Evolutionary conservation across 306 rosid species (phyloP).

Genomic region (Prunus dulcis): DNA sequence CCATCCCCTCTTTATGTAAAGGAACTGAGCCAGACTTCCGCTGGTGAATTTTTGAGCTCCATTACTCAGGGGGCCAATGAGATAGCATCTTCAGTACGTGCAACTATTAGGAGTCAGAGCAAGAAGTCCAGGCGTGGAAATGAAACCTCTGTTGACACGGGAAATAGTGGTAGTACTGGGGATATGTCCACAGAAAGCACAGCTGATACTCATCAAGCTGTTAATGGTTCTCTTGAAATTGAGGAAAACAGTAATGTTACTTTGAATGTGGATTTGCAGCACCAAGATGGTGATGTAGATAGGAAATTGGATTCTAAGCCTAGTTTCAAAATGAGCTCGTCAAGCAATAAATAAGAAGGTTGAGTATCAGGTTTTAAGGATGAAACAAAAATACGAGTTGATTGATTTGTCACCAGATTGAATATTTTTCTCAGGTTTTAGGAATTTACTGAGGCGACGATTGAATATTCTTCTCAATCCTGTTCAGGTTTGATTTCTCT

Average conservation of each 20-base stretch:
- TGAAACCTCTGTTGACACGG: slow-evolving; percentile 53
- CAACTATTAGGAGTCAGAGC: slow-evolving; percentile 81
- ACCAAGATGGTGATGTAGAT: slow-evolving; percentile 58
- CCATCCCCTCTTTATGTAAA: slow-evolving; percentile 60
- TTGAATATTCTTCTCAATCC: slow-evolving; percentile 85
- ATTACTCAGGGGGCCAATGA: slow-evolving; percentile 98
- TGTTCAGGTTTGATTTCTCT: slow-evolving; percentile 68
- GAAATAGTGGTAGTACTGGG: slow-evolving; percentile 52
- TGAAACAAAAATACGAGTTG: slow-evolving; percentile 71
- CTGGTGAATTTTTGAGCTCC: slow-evolving; percentile 81
- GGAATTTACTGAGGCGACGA: slow-evolving; percentile 80
- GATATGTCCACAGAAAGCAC: slow-evolving; percentile 74
- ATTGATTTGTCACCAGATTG: slow-evolving; percentile 81
- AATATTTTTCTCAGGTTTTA: slow-evolving; percentile 81
- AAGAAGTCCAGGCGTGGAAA: slow-evolving; percentile 75
- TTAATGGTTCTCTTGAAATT: slow-evolving; percentile 55
- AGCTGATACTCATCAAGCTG: slow-evolving; percentile 47
- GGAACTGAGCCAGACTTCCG: slow-evolving; percentile 47
- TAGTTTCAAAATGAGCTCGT: slow-evolving; percentile 45
- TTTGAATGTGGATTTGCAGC: slow-evolving; percentile 45
- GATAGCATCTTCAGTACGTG: slow-evolving; percentile 90
- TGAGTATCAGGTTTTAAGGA: slow-evolving; percentile 48
- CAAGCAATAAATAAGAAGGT: slow-evolving; percentile 59
- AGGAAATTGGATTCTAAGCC: slow-evolving; percentile 50
- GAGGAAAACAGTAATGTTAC: slow-evolving; percentile 54